Percentiles rank a stretch among this genome's conserved stretches.
Conservation (phyloP, 176 grass and related monocot genomes). For the Guadua angustifolia region DNA sequence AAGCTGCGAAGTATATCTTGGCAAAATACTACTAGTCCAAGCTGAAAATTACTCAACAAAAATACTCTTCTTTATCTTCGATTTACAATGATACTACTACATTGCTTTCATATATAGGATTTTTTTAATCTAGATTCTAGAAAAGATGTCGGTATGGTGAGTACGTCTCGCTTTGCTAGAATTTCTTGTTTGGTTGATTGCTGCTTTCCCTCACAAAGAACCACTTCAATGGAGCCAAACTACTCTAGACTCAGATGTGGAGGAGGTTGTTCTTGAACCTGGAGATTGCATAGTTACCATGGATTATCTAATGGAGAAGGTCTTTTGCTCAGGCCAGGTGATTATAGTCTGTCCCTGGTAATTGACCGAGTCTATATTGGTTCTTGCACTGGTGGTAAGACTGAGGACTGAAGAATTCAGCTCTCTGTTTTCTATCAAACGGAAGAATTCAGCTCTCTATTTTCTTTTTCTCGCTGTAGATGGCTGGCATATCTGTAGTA, state of each 20-base stretch:
- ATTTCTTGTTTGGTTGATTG: constrained; percentile 17
- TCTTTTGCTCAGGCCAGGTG: no score
- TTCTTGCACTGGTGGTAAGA: no score
- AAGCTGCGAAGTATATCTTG: not conserved
- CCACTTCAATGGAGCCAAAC: constrained; percentile 59
- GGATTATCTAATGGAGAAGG: constrained; percentile 97
- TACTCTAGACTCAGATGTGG: constrained; percentile 44
- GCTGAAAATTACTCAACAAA: not conserved
- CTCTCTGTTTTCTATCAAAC: no score
- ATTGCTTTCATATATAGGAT: not conserved
- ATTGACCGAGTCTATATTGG: no score
- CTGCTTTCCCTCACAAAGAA: constrained; percentile 45
- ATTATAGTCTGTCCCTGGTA: no score
- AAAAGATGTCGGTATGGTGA: not conserved
- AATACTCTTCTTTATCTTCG: not conserved
- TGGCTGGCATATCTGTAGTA: no score
- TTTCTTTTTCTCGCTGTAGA: no score
- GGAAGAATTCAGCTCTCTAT: no score
- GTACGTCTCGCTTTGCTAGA: not conserved
- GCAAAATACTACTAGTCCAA: no score
- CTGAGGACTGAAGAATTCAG: no score
- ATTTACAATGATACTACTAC: not conserved
- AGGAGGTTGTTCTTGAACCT: constrained; percentile 65
- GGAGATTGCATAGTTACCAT: constrained; percentile 70
- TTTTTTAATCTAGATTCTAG: not conserved